Evolutionary conservation across 2,329 filamentous ascomycete genomes (phyloP), one percentile per base, ranked within the genome.

Genomic region (Cadophora malorum): DNA sequence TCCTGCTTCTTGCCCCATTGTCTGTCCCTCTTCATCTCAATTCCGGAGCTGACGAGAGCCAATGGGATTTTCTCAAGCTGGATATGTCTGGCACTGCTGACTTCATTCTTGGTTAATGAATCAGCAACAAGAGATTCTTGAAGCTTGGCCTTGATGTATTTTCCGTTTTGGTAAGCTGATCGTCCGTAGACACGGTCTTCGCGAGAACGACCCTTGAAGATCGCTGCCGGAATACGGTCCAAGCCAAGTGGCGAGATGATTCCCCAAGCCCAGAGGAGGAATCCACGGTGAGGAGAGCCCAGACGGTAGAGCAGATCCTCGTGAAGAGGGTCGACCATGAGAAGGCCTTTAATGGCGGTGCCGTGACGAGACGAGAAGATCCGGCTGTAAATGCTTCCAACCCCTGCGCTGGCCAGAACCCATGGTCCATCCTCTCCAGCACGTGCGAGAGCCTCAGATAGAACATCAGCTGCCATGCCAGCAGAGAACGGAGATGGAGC

Each of bases 401-500:
- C 87, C 33, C 95, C 95, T 4, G 94, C 92, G 56, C 92, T 94
- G 45, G 94, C 90, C 5, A 97, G 83, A 33, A 99, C 85, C 91
- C 92, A 99, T 0, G 96, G 95, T 0, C 95, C 94, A 59, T 89
- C 84, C 80, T 98, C 96, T 31, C 90, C 94, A 3, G 91, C 88
- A 50, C 88, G 84, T 1, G 91, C 90, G 6, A 99, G 85, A 2
- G 94, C 93, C 81, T 98, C 94, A 53, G 93, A 94, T 31, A 98
- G 83, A 0, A 90, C 93, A 76, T 97, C 94, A 5, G 92, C 90
- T n/a, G 92, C 91, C 87, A 97, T 97, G 53, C 94, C 94, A 4
- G 93, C 95, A 5, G 93, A 97, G 74, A 97, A 90, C 0, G 96
- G 96, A 6, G 94, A 97, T 1, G 96, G 96, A 0, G 95, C 94